A percentile compares a stretch with the other conserved stretches of the same genome.
These are phyloP conservation scores for Pseudophaeomoniella oleicola DNA, from an alignment of 2,329 filamentous ascomycete species.

Conservation along the genomic window DNA sequence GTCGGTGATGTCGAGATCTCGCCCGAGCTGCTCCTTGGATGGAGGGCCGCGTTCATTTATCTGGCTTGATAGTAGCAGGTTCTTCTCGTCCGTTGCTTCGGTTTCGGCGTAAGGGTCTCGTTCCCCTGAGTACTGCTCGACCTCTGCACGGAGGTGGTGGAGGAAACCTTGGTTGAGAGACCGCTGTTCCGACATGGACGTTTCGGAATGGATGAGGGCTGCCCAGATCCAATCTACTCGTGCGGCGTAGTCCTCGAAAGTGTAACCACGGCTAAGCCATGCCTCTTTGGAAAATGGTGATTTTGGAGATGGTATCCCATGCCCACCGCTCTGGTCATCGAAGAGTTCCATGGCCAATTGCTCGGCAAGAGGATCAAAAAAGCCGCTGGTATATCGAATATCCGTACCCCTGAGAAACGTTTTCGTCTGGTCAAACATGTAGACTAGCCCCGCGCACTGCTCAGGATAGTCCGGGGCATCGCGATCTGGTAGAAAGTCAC, in stretches of 20 bases:
- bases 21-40: background rate
- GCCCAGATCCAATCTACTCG: slow-evolving; percentile 1
- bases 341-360: background rate
- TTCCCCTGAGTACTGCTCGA: background rate
- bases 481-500: background rate
- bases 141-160: background rate
- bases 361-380: slow-evolving; percentile 1
- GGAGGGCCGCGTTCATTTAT: background rate
- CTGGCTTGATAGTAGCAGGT: background rate
- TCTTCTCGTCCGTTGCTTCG: background rate
- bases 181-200: background rate
- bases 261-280: background rate
- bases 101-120: background rate
- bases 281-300: background rate
- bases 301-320: background rate
- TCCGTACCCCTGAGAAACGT: background rate
- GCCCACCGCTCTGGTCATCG: background rate
- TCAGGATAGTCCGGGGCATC: background rate
- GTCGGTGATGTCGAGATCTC: background rate
- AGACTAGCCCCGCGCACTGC: background rate
- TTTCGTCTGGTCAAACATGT: background rate
- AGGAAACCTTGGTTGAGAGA: background rate
- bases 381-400: slow-evolving; percentile 1
- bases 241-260: background rate
- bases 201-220: background rate